Base-by-base conservation (phyloP, 2,329 filamentous ascomycete genomes). In the Rasamsonia emersonii region DNA sequence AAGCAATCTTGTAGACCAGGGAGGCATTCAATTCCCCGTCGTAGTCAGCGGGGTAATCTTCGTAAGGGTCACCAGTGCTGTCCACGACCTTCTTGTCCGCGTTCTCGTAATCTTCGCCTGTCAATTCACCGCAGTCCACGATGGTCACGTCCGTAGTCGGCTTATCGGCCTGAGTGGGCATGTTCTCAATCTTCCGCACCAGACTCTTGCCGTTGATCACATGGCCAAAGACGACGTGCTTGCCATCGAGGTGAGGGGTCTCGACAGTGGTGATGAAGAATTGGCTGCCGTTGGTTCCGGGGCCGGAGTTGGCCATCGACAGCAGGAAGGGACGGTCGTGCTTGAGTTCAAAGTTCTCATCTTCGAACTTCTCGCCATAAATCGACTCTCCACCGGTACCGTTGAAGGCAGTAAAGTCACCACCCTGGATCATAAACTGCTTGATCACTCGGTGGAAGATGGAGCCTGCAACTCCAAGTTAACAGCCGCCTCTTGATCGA, bases 351-450 rank as follows among this genome's bases (percentile, higher is more conserved):
- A 98, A 96, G 61, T 93, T 93, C 73, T 98, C 89, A 51, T 98
- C 89, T 50, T 85, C 83, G 51, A 98, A 98, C 67, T 95, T 96
- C 59, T 82, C 82, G 53, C 89, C 89, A 56, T 96, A 98, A 61
- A 98, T 96, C 43, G 83, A 91, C 68, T 96, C 91, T 53, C 89
- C 89, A 43, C 89, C 89, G 16, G 89, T 96, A 44, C 89, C 91
- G 57, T 96, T 89, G 57, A 86, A 86, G 34, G 77, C 79, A 29
- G 89, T 98, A 61, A 98, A 98, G 62, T 96, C 91, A 62, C 91
- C 89, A 54, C 91, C 88, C 67, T 95, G 83, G 53, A 95, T 91
- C 89, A 98, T 96, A 65, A 98, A 98, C 51, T 84, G 76, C 71
- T 95, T 95, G 68, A 98, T 98, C 43, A 98, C 83, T 31, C 89